Conservation (phyloP, 2,329 filamentous ascomycete species). For the Aspergillus niger region DNA sequence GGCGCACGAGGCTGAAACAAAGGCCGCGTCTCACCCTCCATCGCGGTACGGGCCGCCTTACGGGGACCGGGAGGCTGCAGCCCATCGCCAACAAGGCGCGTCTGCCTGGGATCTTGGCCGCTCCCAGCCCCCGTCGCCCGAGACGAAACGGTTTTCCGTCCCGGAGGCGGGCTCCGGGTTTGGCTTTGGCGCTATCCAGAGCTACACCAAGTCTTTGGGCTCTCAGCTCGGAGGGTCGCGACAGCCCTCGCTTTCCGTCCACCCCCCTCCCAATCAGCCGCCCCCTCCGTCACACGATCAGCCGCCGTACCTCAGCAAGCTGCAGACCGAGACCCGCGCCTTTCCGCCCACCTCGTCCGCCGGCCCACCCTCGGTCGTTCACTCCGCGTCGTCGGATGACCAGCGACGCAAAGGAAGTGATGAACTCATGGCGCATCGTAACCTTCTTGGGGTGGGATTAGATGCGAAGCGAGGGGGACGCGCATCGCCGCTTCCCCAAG, state of each 20-base stretch:
- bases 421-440: slow-evolving; percentile 63
- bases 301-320: slow-evolving; percentile 35
- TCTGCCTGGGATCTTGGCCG: slow-evolving; percentile 40
- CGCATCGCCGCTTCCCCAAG: slow-evolving; percentile 85
- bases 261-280: slow-evolving; percentile 37
- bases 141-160: slow-evolving; percentile 38
- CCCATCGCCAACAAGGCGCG: slow-evolving; percentile 29
- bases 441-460: slow-evolving; percentile 68
- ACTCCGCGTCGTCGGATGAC: slow-evolving; percentile 37
- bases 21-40: slow-evolving; percentile 25
- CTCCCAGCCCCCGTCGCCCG: slow-evolving; percentile 43
- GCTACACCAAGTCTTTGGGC: slow-evolving; percentile 45
- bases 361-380: slow-evolving; percentile 29
- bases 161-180: slow-evolving; percentile 36
- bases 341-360: slow-evolving; percentile 38
- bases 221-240: slow-evolving; percentile 40
- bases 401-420: slow-evolving; percentile 53
- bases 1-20: slow-evolving; percentile 34
- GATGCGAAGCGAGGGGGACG: slow-evolving; percentile 82
- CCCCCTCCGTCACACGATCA: slow-evolving; percentile 39
- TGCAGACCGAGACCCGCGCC: slow-evolving; percentile 36
- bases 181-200: slow-evolving; percentile 45
- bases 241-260: slow-evolving; percentile 34
- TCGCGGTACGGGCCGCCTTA: slow-evolving; percentile 36
- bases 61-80: slow-evolving; percentile 35